These are phyloP conservation scores for Colletotrichum tofieldiae DNA, from an alignment of 2,329 filamentous ascomycete genomes.

Conservation along the genomic window DNA sequence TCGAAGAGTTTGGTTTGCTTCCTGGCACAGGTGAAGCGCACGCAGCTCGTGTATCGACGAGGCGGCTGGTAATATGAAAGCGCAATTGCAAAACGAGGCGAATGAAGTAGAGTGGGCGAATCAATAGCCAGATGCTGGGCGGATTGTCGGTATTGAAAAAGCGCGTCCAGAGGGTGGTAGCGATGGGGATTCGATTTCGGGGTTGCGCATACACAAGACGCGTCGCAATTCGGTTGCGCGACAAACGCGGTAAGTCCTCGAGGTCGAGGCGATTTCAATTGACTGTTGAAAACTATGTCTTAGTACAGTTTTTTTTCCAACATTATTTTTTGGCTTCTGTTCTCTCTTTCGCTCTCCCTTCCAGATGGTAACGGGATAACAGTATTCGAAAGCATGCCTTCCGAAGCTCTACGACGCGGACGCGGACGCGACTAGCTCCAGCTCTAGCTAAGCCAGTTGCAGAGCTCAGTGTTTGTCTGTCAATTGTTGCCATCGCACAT, in stretches of 20 bases:
- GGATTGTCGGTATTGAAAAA: background rate
- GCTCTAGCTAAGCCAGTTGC: slow-evolving; percentile 20
- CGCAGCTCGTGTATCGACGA: background rate
- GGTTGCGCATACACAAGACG: slow-evolving; percentile 32
- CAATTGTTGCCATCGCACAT: slow-evolving; percentile 9
- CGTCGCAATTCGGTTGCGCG: slow-evolving; percentile 31
- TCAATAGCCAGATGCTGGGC: background rate
- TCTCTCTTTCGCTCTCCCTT: background rate
- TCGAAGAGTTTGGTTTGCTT: background rate
- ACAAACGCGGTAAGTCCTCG: slow-evolving; percentile 21
- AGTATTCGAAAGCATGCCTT: background rate
- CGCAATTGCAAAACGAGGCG: background rate
- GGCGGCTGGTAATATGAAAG: background rate
- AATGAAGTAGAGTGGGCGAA: background rate
- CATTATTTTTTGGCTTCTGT: background rate
- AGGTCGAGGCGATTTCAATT: slow-evolving; percentile 29
- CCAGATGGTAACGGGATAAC: background rate
- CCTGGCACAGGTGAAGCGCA: background rate
- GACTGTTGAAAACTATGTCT: slow-evolving; percentile 31
- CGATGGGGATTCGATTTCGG: slow-evolving; percentile 14
- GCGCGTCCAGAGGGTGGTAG: background rate
- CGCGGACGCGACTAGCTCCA: slow-evolving; percentile 21
- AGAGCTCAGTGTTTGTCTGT: background rate
- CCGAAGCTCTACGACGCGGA: background rate
- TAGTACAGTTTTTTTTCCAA: slow-evolving; percentile 16